Percentiles rank a stretch among this genome's conserved stretches.
Evolutionary conservation across 2,329 filamentous ascomycete genomes (phyloP).

Genomic region (Byssoonygena ceratinophila): DNA sequence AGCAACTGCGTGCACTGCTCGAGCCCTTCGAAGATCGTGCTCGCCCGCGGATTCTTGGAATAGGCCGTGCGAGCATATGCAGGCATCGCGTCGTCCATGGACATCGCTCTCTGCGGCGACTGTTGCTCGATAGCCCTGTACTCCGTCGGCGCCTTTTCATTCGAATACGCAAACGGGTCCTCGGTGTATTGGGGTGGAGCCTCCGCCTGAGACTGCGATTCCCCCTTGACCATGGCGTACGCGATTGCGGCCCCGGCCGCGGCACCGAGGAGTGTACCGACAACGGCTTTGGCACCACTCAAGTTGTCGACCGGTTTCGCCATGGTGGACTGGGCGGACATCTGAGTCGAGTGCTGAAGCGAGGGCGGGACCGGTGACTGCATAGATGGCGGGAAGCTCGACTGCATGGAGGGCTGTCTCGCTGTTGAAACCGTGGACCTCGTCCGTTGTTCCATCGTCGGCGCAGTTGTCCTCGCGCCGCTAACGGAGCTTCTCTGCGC

Average conservation of each 20-base stretch:
- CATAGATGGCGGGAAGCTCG: slow-evolving; percentile 13
- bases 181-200: slow-evolving; percentile 21
- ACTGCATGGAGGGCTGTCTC: slow-evolving; percentile 11
- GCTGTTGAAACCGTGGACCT: slow-evolving; percentile 12
- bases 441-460: slow-evolving; percentile 15
- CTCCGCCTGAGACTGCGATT: slow-evolving; percentile 17
- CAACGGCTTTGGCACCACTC: slow-evolving; percentile 49
- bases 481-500: slow-evolving; percentile 15
- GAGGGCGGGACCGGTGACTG: slow-evolving; percentile 13
- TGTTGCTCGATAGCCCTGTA: slow-evolving; percentile 28
- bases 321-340: slow-evolving; percentile 33
- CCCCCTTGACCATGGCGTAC: slow-evolving; percentile 56
- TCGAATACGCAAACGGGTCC: slow-evolving; percentile 9
- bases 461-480: slow-evolving; percentile 16
- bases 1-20: slow-evolving; percentile 20
- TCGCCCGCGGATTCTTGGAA: slow-evolving; percentile 34
- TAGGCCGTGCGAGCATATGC: slow-evolving; percentile 26
- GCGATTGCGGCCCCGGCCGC: slow-evolving; percentile 66
- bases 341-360: slow-evolving; percentile 21
- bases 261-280: slow-evolving; percentile 67
- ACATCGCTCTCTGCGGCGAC: slow-evolving; percentile 22
- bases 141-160: slow-evolving; percentile 19
- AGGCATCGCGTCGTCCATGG: slow-evolving; percentile 23
- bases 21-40: slow-evolving; percentile 33
- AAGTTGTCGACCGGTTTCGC: slow-evolving; percentile 16